These are phyloP conservation scores for Epithemia pelagica DNA, from an alignment of 108 stramenopile genomes.

Conservation along the genomic window DNA sequence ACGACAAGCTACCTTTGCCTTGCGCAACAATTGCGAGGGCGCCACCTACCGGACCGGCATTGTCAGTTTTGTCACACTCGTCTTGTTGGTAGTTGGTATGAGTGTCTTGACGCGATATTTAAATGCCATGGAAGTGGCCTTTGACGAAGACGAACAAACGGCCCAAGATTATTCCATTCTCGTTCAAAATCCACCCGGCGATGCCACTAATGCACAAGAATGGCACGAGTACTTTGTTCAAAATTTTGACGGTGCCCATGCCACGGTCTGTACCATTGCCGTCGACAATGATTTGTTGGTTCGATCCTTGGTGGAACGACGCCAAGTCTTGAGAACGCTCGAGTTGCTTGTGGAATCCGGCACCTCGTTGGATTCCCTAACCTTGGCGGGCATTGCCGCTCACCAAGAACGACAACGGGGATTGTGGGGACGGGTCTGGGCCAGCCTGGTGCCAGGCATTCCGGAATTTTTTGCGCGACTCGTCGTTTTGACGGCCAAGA, in stretches of 20 bases:
- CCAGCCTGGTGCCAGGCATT: conserved; percentile 46
- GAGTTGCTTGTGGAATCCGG: conserved; percentile 54
- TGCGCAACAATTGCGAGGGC: conserved; percentile 76
- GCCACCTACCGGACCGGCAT: conserved; percentile 38
- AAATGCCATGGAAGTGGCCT: conserved; percentile 39
- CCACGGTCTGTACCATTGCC: conserved; percentile 72
- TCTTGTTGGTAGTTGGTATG: conserved; percentile 39
- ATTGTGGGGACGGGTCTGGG: conserved; percentile 31
- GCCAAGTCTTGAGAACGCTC: conserved; percentile 48
- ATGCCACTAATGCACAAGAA: conserved; percentile 81
- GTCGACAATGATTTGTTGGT: conserved; percentile 80
- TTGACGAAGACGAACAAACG: conserved; percentile 86
- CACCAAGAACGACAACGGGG: conserved; percentile 42
- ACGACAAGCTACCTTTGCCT: conserved; percentile 24
- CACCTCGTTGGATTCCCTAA: conserved; percentile 35
- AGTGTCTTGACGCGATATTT: conserved; percentile 36
- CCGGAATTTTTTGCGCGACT: conserved; percentile 45
- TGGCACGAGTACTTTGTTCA: conserved; percentile 72
- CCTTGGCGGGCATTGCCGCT: conserved; percentile 50
- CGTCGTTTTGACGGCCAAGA: conserved; percentile 52
- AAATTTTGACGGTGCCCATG: conserved; percentile 45
- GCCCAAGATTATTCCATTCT: conserved; percentile 88
- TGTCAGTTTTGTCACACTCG: conserved; percentile 47
- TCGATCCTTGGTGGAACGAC: conserved; percentile 59
- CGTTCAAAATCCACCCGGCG: conserved; percentile 67